Conservation (phyloP, 2,329 filamentous ascomycete species). For the Chaetothyriales sp. region DNA sequence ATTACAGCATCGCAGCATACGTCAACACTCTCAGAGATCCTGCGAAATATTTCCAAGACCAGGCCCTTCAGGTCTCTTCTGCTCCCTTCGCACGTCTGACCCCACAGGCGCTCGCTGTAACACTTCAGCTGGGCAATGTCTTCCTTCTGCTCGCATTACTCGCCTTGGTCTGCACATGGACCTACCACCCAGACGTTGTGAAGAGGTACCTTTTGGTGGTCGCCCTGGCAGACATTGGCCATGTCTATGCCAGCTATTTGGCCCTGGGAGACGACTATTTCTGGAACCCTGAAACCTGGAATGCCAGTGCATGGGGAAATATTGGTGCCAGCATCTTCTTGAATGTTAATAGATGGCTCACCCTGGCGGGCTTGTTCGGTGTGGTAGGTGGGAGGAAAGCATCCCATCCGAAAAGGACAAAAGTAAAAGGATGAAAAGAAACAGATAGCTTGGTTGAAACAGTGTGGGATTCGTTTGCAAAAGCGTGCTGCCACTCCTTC, state of each 20-base stretch:
- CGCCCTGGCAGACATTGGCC: constrained; percentile 50
- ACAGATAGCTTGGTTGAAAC: not conserved
- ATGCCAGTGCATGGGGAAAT: constrained; percentile 58
- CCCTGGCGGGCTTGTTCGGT: constrained; percentile 47
- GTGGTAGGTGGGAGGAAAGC: constrained; percentile 13
- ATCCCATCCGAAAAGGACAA: constrained; percentile 3
- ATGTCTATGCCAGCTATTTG: constrained; percentile 46
- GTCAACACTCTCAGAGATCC: constrained; percentile 39
- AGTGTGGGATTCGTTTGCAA: not conserved
- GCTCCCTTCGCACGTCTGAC: constrained; percentile 16
- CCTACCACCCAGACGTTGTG: constrained; percentile 49
- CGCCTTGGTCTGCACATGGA: constrained; percentile 49
- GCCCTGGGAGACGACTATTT: constrained; percentile 43
- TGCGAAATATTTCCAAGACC: constrained; percentile 48
- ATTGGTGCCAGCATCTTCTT: constrained; percentile 49
- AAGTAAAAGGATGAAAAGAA: constrained; percentile 1
- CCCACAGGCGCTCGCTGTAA: constrained; percentile 38
- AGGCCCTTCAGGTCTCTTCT: constrained; percentile 31
- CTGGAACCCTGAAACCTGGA: constrained; percentile 45
- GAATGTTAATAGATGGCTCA: constrained; percentile 41
- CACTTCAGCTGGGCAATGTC: constrained; percentile 53
- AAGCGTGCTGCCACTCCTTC: not conserved
- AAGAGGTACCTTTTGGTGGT: constrained; percentile 52
- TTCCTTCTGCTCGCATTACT: constrained; percentile 52
- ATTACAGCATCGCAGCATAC: constrained; percentile 21